These are phyloP conservation scores for Prunus fruticosa DNA, from an alignment of 306 rosid species.

Conservation along the genomic window DNA sequence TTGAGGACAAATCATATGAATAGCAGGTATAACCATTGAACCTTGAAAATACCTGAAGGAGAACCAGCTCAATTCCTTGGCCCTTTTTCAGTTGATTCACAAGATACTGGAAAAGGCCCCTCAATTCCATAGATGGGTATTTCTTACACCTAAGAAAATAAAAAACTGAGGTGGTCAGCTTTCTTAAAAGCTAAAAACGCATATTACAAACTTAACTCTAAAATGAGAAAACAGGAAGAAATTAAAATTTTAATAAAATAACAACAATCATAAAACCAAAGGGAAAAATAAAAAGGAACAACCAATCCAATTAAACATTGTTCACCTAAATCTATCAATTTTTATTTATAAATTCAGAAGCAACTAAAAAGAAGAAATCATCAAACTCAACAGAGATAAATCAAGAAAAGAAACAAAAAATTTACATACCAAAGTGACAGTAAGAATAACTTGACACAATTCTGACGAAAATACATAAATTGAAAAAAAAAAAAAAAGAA, in stretches of 20 bases:
- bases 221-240: not conserved
- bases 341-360: not conserved
- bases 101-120: constrained; percentile 98
- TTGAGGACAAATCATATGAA: not conserved
- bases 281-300: not conserved
- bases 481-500: not conserved
- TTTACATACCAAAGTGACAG: not conserved
- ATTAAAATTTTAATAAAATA: not conserved
- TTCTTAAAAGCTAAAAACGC: not conserved
- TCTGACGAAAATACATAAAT: not conserved
- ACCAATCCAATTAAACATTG: not conserved
- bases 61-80: constrained; percentile 91
- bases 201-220: not conserved
- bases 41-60: constrained; percentile 64
- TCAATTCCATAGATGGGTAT: constrained; percentile 97
- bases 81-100: constrained; percentile 95
- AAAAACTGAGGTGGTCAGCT: not conserved
- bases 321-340: not conserved
- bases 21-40: constrained; percentile 3
- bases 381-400: not conserved
- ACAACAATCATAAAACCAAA: not conserved
- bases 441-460: not conserved
- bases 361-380: not conserved
- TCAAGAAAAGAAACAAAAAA: not conserved
- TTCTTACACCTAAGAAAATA: constrained; percentile 74